Percentiles rank a stretch among this genome's conserved stretches.
Evolutionary conservation across 2,329 filamentous ascomycete genomes (phyloP).

Genomic region (Dactylellina drechsleri): DNA sequence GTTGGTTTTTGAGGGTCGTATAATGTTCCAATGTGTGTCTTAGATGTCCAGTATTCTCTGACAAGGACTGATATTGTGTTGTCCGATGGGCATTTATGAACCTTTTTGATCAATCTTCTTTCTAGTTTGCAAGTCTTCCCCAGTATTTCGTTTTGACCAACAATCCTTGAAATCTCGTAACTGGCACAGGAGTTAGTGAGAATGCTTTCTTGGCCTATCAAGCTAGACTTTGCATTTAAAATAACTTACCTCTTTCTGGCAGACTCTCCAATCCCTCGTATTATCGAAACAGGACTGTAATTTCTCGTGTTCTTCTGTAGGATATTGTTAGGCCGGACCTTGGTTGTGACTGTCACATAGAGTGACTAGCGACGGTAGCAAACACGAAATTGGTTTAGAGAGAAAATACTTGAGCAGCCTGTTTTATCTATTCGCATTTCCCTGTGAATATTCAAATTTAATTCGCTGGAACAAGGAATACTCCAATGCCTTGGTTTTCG

Average conservation of each 20-base stretch:
- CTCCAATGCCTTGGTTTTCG: neutral
- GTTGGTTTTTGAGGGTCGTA: neutral
- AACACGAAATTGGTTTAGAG: neutral
- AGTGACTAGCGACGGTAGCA: neutral
- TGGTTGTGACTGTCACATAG: too few species aligned
- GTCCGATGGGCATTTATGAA: too few species aligned
- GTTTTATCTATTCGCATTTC: conserved; percentile 39
- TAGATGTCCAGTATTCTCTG: neutral
- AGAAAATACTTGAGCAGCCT: conserved; percentile 35
- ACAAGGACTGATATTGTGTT: too few species aligned
- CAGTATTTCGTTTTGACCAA: conserved; percentile 22
- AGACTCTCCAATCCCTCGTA: conserved; percentile 38
- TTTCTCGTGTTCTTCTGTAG: conserved; percentile 33
- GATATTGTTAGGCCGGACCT: neutral
- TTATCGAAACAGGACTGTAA: conserved; percentile 39
- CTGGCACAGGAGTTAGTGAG: conserved; percentile 7
- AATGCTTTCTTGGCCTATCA: too few species aligned
- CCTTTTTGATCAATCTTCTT: too few species aligned
- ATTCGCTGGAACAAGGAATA: neutral
- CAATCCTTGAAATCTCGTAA: conserved; percentile 46
- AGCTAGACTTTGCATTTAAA: too few species aligned
- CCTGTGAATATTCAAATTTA: conserved; percentile 9
- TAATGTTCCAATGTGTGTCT: neutral
- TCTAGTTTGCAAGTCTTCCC: neutral
- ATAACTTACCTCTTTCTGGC: conserved; percentile 27